Base-by-base conservation (phyloP, 192 early-diverging fungal genomes). In the Coemansia sp. region DNA sequence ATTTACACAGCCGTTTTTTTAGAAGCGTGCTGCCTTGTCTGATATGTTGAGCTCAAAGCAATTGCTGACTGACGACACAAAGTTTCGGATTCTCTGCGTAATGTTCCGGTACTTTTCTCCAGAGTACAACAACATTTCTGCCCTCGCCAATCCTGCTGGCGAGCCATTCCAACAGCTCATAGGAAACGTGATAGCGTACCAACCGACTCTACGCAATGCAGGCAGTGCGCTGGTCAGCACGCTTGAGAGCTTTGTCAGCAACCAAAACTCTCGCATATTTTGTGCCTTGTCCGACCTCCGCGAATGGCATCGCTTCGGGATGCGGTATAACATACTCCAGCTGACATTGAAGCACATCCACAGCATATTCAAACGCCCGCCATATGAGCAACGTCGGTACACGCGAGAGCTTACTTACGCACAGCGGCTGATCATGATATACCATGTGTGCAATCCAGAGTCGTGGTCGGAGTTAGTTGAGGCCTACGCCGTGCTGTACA, bases 161-260 rank as follows among this genome's bases (percentile, higher is more conserved):
- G 41, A 15, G 0, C 19, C 43, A 6, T 74, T 71, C 12, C 37
- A 49, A 39, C 42, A 43, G 19, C 72, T 80, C 0, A 0, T 65
- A 3, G 56, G 25, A 6, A 60, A 43, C 4, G 20, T 74, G 11
- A 37, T 74, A 4, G 60, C 39, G 14, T 19, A 58, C 51, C 72
- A 81, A 57, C 69, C 78, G 10, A 49, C 42, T 24, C 38, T 81
- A 27, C 42, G 35, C 1, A n/a, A 4, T 4, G 24, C 38, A 9
- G 70, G 49, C 8, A 41, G 47, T 11, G 19, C 58, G 5, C 29
- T 79, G 9, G 59, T 29, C 11, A n/a, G 47, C 2, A 59, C 60
- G 11, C 65, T 80, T 17, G 66, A 75, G 62, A 75, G 73, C 12
- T 80, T 75, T 64, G 46, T 74, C 45, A 80, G 68, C 59, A 80